These are phyloP conservation scores for Acacia melanoxylon DNA, from an alignment of 306 rosid species.

Conservation along the genomic window DNA sequence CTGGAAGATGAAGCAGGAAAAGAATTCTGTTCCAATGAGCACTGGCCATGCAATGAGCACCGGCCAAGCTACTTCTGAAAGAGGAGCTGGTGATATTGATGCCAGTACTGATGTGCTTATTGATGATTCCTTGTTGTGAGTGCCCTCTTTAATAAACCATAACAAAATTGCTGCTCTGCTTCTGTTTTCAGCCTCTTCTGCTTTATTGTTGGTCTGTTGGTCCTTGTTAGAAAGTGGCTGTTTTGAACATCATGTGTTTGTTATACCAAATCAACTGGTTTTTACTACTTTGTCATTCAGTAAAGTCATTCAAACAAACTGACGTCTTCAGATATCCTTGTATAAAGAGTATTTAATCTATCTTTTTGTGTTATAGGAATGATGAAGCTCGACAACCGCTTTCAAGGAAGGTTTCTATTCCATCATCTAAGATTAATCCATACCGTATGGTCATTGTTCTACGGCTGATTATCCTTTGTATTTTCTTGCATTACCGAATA, in stretches of 20 bases:
- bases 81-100: constrained; percentile 95
- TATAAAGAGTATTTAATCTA: constrained; percentile 1
- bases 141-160: constrained; percentile 22
- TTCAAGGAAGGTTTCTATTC: constrained; percentile 85
- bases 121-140: constrained; percentile 89
- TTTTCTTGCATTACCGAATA: constrained; percentile 85
- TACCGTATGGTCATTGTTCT: constrained; percentile 86
- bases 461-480: constrained; percentile 69
- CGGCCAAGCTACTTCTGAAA: constrained; percentile 86
- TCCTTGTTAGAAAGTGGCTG: neutral
- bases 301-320: neutral
- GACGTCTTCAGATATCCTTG: constrained; percentile 14
- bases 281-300: neutral
- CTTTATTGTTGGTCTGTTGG: constrained; percentile 10
- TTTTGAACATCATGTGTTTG: neutral
- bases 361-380: constrained; percentile 48
- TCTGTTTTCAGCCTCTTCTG: constrained; percentile 5
- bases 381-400: constrained; percentile 96
- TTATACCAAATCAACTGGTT: neutral
- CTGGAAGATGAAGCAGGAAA: constrained; percentile 98
- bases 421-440: constrained; percentile 90
- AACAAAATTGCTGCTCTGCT: constrained; percentile 18
- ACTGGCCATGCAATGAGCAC: constrained; percentile 94
- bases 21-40: constrained; percentile 83
- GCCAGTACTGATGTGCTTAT: constrained; percentile 86